Percentiles rank a stretch among this genome's conserved stretches.
Conservation (phyloP, 768 basidiomycete species). For the Mrakia gelida region DNA sequence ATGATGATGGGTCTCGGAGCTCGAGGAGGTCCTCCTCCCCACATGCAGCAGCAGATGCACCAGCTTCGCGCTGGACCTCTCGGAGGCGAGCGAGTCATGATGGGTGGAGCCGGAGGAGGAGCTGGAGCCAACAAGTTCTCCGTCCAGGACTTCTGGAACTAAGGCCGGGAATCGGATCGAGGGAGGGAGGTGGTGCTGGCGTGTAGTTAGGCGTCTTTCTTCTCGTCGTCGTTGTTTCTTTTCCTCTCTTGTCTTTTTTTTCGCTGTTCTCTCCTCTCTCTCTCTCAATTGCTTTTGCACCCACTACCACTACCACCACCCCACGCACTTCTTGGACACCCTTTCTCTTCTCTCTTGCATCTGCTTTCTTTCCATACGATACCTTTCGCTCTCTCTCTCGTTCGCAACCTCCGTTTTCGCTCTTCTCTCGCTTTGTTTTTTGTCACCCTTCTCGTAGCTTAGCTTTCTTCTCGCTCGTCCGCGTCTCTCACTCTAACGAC, state of each 20-base stretch:
- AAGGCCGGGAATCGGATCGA: no score
- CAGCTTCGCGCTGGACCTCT: not conserved
- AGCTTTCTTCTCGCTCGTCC: not conserved
- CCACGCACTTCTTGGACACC: no score
- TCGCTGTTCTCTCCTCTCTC: no score
- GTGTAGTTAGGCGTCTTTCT: not conserved
- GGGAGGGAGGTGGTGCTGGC: no score
- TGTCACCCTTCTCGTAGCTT: not conserved
- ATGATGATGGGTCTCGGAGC: no score
- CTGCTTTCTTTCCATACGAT: not conserved
- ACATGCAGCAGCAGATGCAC: not conserved
- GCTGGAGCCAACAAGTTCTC: slow-evolving; percentile 19
- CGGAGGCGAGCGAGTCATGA: not conserved
- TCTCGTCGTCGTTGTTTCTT: not conserved
- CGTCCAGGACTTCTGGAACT: slow-evolving; percentile 28
- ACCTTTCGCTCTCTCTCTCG: not conserved
- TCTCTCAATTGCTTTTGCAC: not conserved
- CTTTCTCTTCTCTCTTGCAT: not conserved
- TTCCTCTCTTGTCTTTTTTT: not conserved
- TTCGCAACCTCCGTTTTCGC: not conserved
- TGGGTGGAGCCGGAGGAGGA: not conserved
- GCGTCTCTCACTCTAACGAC: no score
- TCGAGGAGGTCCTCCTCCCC: not conserved
- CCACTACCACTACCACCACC: not conserved
- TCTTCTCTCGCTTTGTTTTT: not conserved